A percentile compares a stretch with the other conserved stretches of the same genome.
phyloP scores from a whole-genome alignment of 345 rosid species.

The Melaleuca quinquenervia region DNA sequence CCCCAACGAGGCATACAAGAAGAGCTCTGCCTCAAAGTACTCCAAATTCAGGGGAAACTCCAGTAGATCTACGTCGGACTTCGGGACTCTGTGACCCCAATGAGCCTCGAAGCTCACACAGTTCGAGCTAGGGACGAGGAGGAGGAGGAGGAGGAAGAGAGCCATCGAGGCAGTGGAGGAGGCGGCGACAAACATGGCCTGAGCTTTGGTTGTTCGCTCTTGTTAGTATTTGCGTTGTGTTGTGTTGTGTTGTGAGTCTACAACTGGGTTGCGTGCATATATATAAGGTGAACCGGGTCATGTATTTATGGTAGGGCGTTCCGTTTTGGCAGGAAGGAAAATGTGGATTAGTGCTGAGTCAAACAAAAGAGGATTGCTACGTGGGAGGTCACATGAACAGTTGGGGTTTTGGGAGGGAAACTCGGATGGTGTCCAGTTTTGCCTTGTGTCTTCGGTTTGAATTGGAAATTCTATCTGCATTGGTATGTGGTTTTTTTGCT shows the following conservation, averaged over 20 bases:
- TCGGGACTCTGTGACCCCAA: not conserved
- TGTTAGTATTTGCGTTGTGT: not conserved
- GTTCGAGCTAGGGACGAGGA: not conserved
- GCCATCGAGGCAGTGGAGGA: not conserved
- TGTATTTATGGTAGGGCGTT: not conserved
- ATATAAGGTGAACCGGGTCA: not conserved
- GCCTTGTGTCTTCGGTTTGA: not conserved
- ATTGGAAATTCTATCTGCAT: not conserved
- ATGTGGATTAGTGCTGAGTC: not conserved
- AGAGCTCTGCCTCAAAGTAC: slow-evolving; percentile 90
- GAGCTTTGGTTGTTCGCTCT: not conserved
- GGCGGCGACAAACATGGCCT: not conserved
- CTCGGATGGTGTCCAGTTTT: not conserved
- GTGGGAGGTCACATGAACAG: not conserved
- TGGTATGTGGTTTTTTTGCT: not conserved
- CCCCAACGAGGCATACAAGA: slow-evolving; percentile 64
- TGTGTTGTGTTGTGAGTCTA: not conserved
- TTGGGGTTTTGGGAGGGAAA: not conserved
- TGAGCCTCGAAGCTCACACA: not conserved
- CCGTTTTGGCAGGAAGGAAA: not conserved
- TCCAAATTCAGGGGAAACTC: slow-evolving; percentile 86
- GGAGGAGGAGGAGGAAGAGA: not conserved
- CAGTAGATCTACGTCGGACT: slow-evolving; percentile 31
- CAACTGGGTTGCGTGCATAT: not conserved
- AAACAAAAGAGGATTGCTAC: not conserved